phyloP scores from a whole-genome alignment of 495 filamentous ascomycete genomes.

The Trichocladium uniseriatum region DNA sequence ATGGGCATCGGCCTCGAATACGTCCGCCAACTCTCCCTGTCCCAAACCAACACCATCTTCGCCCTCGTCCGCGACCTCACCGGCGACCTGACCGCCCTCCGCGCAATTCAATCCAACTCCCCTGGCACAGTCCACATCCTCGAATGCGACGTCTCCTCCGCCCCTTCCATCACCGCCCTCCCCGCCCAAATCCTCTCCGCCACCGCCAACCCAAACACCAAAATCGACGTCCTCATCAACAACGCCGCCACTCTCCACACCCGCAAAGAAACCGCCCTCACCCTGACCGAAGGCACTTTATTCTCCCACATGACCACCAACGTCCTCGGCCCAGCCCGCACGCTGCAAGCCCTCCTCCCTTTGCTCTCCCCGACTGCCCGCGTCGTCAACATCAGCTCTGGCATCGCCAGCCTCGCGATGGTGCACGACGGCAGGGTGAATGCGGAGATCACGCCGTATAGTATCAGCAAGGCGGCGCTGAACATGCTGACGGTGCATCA shows the following conservation, averaged over 20 bases:
- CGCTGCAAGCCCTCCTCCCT: conserved; percentile 14
- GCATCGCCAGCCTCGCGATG: conserved; percentile 13
- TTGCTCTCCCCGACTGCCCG: conserved; percentile 5
- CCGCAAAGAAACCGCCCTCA: conserved; percentile 19
- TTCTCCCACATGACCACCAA: conserved; percentile 23
- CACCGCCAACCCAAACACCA: conserved; percentile 12
- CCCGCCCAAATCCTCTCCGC: conserved; percentile 10
- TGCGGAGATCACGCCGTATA: conserved; percentile 21
- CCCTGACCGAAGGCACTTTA: conserved; percentile 21
- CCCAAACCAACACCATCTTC: conserved; percentile 36
- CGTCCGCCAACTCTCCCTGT: conserved; percentile 37
- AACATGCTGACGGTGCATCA: conserved; percentile 34
- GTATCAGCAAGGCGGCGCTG: conserved; percentile 30
- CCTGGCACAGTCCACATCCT: conserved; percentile 25
- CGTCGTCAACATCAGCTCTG: conserved; percentile 27
- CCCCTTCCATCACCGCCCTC: conserved; percentile 22
- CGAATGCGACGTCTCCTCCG: conserved; percentile 32
- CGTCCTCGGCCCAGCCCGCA: conserved; percentile 28
- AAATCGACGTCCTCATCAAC: conserved; percentile 34
- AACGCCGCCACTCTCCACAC: conserved; percentile 30
- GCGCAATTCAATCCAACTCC: conserved; percentile 13
- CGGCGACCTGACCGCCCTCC: conserved; percentile 19
- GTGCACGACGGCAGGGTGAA: conserved; percentile 2
- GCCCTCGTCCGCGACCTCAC: conserved; percentile 35
- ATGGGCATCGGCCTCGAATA: conserved; percentile 44